phyloP scores from a whole-genome alignment of 805 yeast genomes.

The Pichia heedii region DNA sequence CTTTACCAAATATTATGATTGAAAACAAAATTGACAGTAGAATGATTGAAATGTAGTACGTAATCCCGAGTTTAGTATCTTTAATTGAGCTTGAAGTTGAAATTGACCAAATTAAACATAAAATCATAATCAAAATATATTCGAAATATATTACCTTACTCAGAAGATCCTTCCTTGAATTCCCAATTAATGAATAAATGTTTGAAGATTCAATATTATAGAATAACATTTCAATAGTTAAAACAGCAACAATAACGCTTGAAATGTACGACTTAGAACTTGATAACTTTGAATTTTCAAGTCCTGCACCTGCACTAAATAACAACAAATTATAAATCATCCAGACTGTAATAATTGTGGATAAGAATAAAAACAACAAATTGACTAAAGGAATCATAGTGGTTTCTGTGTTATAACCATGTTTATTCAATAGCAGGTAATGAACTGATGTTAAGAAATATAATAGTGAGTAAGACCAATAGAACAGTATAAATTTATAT shows the following conservation, averaged over 20 bases:
- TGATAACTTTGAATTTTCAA: constrained; percentile 3
- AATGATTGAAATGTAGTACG: constrained; percentile 4
- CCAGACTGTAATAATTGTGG: constrained; percentile 25
- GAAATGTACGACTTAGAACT: constrained; percentile 10
- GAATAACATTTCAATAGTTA: constrained; percentile 21
- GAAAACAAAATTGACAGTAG: constrained; percentile 2
- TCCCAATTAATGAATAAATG: constrained; percentile 23
- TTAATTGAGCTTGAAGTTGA: constrained; percentile 16
- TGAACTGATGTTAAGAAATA: constrained; percentile 14
- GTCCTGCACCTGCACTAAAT: constrained; percentile 22
- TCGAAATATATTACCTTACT: constrained; percentile 19
- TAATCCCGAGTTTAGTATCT: constrained; percentile 10
- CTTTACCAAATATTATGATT: constrained; percentile 14
- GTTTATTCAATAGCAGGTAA: constrained; percentile 16
- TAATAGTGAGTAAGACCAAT: constrained; percentile 13
- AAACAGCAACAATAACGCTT: constrained; percentile 13
- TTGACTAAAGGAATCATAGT: constrained; percentile 15
- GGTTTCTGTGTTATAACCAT: constrained; percentile 20
- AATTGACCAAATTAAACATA: constrained; percentile 13
- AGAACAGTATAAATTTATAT: constrained; percentile 18
- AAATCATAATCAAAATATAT: constrained; percentile 13
- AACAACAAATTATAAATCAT: constrained; percentile 24
- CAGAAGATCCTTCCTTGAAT: constrained; percentile 12
- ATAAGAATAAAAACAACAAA: constrained; percentile 15
- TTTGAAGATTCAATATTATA: constrained; percentile 24